Evolutionary conservation across 1,284 basidiomycete species (phyloP).

Genomic region (Erythrobasidium hasegawianum): DNA sequence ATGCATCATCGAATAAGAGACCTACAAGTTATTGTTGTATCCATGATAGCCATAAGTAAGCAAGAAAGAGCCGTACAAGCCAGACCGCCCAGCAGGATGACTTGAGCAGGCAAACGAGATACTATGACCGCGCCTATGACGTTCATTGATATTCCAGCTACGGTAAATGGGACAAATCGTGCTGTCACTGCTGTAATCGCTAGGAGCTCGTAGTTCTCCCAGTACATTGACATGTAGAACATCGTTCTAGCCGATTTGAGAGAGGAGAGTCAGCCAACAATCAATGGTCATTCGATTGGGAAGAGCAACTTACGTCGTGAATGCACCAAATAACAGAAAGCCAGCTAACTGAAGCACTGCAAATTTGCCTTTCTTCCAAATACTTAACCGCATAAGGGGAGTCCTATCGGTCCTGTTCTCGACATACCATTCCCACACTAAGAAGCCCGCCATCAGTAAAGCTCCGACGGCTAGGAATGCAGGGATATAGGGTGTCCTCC

Average conservation of each 20-base stretch:
- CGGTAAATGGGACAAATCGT: slow-evolving; percentile 68
- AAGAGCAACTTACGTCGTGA: slow-evolving; percentile 49
- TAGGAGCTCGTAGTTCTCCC: slow-evolving; percentile 47
- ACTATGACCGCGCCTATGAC: slow-evolving; percentile 40
- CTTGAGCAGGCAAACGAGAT: slow-evolving; percentile 38
- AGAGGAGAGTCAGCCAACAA: not conserved
- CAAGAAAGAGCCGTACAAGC: slow-evolving; percentile 59
- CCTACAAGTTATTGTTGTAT: slow-evolving; percentile 45
- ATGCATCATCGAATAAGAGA: not conserved
- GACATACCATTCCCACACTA: slow-evolving; percentile 62
- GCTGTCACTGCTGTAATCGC: slow-evolving; percentile 66
- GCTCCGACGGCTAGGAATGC: slow-evolving; percentile 63
- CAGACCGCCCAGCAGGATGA: slow-evolving; percentile 44
- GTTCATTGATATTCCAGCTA: slow-evolving; percentile 46
- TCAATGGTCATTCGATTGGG: too few species aligned
- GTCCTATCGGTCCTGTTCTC: slow-evolving; percentile 52
- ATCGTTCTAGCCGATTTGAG: not conserved
- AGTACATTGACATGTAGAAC: slow-evolving; percentile 27
- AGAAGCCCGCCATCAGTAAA: slow-evolving; percentile 59
- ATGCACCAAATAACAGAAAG: slow-evolving; percentile 66
- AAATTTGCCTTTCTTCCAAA: slow-evolving; percentile 67
- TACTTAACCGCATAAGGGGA: slow-evolving; percentile 65
- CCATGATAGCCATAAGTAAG: slow-evolving; percentile 69
- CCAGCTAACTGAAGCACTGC: slow-evolving; percentile 64
- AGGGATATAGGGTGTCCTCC: slow-evolving; percentile 49